Conservation (phyloP, 345 rosid genomes). For the Melastoma malabathricum region DNA sequence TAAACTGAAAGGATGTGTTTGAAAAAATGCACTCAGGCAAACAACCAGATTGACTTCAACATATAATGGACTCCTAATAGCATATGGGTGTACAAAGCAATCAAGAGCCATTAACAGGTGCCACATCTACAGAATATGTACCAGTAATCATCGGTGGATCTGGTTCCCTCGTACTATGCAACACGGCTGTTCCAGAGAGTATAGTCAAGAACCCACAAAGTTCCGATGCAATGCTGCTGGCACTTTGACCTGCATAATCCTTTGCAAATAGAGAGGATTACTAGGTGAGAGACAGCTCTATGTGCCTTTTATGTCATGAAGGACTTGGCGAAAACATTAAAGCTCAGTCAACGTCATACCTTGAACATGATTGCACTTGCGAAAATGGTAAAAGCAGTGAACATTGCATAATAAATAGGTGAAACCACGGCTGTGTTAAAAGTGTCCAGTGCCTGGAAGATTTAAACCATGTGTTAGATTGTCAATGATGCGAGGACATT, state of each 20-base stretch:
- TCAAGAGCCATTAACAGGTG: conserved; percentile 1
- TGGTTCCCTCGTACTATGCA: conserved; percentile 36
- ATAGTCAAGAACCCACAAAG: conserved; percentile 41
- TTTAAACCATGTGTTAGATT: neutral
- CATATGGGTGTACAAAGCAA: neutral
- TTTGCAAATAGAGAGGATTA: conserved; percentile 10
- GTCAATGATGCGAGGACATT: too few species aligned
- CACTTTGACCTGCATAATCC: conserved; percentile 41
- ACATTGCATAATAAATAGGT: conserved; percentile 65
- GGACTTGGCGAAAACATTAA: neutral
- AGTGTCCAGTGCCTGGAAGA: conserved; percentile 65
- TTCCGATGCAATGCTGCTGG: conserved; percentile 34
- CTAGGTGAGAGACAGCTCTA: neutral
- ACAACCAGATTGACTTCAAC: too few species aligned
- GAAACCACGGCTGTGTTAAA: conserved; percentile 70
- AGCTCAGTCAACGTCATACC: conserved; percentile 24
- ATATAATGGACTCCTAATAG: too few species aligned
- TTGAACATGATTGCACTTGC: conserved; percentile 82
- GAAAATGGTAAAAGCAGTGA: conserved; percentile 60
- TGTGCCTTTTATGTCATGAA: neutral
- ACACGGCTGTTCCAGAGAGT: conserved; percentile 30
- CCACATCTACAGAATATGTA: conserved; percentile 7
- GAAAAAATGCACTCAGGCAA: too few species aligned
- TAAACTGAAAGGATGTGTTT: too few species aligned
- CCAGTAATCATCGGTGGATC: conserved; percentile 30